Percentiles rank a stretch among this genome's conserved stretches.
Evolutionary conservation across 257 asterid genomes (phyloP).

Genomic region (Jaltomata sinuosa): DNA sequence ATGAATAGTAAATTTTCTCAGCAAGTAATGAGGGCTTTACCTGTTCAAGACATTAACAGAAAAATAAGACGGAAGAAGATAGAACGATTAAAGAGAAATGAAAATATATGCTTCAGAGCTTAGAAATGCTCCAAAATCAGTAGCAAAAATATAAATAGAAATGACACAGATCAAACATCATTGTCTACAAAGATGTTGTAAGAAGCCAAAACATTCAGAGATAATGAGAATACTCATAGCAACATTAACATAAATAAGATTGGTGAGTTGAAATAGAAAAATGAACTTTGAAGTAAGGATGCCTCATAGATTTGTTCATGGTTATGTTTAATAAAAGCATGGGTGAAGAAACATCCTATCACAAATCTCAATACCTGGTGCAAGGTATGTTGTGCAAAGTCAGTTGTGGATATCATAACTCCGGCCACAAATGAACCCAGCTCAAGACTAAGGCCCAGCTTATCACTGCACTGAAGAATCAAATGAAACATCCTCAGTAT

Average conservation of each 20-base stretch:
- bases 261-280: not conserved
- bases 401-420: conserved; percentile 89
- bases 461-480: conserved; percentile 86
- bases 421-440: conserved; percentile 94
- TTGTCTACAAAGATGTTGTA: not conserved
- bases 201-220: not conserved
- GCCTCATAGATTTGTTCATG: not conserved
- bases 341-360: not conserved
- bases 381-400: conserved; percentile 73
- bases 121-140: not conserved
- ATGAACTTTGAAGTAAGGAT: not conserved
- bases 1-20: not conserved
- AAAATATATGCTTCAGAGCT: not conserved
- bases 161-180: not conserved
- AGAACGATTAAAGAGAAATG: not conserved
- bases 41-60: not conserved
- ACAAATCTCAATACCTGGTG: conserved; percentile 45
- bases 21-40: not conserved
- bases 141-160: not conserved
- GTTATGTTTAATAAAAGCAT: conserved; percentile 2
- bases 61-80: not conserved
- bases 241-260: not conserved
- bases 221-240: not conserved
- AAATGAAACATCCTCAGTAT: conserved; percentile 6
- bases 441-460: conserved; percentile 92